These are phyloP conservation scores for Delitschia confertaspora DNA, from an alignment of 495 filamentous ascomycete genomes.

Conservation along the genomic window DNA sequence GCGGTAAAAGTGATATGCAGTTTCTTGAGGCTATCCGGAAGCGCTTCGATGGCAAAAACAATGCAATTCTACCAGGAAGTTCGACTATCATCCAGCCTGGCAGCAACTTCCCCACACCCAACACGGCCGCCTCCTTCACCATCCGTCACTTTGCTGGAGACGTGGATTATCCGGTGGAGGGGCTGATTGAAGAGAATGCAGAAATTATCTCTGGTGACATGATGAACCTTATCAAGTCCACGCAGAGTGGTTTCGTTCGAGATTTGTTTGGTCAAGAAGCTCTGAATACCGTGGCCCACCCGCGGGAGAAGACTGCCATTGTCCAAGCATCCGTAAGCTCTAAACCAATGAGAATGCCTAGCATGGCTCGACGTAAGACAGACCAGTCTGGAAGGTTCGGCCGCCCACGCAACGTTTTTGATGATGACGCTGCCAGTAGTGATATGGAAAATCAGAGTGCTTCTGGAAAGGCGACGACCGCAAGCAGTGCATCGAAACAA, in stretches of 20 bases:
- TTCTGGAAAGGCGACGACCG: constrained; percentile 8
- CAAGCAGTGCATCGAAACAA: constrained; percentile 33
- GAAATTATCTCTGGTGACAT: constrained; percentile 92
- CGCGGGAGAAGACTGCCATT: constrained; percentile 79
- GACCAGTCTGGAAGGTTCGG: constrained; percentile 42
- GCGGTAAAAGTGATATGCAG: constrained; percentile 78
- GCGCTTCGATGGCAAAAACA: constrained; percentile 88
- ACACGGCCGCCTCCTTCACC: constrained; percentile 67
- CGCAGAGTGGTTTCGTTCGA: constrained; percentile 76
- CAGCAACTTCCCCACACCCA: constrained; percentile 74
- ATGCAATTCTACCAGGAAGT: constrained; percentile 68
- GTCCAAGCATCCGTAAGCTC: constrained; percentile 96
- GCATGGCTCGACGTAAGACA: constrained; percentile 70
- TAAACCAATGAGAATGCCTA: constrained; percentile 83
- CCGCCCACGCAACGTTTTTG: constrained; percentile 23
- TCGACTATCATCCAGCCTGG: constrained; percentile 61
- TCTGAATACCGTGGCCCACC: constrained; percentile 80
- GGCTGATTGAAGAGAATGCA: constrained; percentile 86
- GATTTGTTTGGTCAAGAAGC: constrained; percentile 91
- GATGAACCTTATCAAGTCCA: constrained; percentile 86
- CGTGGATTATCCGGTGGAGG: constrained; percentile 83
- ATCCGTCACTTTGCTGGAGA: constrained; percentile 94
- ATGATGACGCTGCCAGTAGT: constrained; percentile 47
- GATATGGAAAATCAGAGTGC: constrained; percentile 43
- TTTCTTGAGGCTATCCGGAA: constrained; percentile 82